Conservation (phyloP, 1,284 basidiomycete genomes). For the Papiliotrema terrestris region DNA sequence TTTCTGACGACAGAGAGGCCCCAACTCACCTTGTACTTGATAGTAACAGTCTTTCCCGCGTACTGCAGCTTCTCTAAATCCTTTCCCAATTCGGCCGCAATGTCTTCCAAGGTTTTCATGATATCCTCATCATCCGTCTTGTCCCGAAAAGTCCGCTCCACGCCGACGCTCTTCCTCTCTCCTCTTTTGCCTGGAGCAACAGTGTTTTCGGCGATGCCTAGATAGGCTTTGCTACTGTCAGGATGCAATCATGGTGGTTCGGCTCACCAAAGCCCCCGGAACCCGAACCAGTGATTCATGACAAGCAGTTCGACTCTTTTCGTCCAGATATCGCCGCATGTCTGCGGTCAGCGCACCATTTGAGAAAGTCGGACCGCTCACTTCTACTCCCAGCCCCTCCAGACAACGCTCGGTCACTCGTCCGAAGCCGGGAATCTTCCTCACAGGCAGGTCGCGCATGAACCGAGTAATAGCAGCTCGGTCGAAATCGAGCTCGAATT, state of each 20-base stretch:
- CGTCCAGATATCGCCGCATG: conserved; percentile 77
- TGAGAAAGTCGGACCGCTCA: conserved; percentile 35
- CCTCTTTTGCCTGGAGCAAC: conserved; percentile 71
- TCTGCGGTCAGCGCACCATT: conserved; percentile 51
- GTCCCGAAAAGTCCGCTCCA: conserved; percentile 79
- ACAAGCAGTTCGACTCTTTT: conserved; percentile 68
- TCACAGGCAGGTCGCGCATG: conserved; percentile 46
- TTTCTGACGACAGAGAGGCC: background rate
- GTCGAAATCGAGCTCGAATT: conserved; percentile 71
- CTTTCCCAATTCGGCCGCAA: conserved; percentile 71
- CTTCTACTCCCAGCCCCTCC: conserved; percentile 80
- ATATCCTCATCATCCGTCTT: conserved; percentile 63
- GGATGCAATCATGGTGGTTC: conserved; percentile 17
- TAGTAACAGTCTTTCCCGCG: conserved; percentile 48
- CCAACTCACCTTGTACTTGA: conserved; percentile 47
- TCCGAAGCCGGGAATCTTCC: conserved; percentile 74
- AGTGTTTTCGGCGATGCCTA: conserved; percentile 78
- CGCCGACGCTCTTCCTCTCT: conserved; percentile 82
- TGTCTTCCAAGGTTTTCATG: conserved; percentile 68
- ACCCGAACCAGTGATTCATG: conserved; percentile 80
- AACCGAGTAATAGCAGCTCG: conserved; percentile 65
- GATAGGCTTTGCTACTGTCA: conserved; percentile 56
- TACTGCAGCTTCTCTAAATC: conserved; percentile 61
- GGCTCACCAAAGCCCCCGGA: conserved; percentile 61
- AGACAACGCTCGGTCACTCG: conserved; percentile 80